Evolutionary conservation across 2,329 filamentous ascomycete genomes (phyloP), one percentile per base, ranked within the genome.

Genomic region (Plenodomus tracheiphilus): DNA sequence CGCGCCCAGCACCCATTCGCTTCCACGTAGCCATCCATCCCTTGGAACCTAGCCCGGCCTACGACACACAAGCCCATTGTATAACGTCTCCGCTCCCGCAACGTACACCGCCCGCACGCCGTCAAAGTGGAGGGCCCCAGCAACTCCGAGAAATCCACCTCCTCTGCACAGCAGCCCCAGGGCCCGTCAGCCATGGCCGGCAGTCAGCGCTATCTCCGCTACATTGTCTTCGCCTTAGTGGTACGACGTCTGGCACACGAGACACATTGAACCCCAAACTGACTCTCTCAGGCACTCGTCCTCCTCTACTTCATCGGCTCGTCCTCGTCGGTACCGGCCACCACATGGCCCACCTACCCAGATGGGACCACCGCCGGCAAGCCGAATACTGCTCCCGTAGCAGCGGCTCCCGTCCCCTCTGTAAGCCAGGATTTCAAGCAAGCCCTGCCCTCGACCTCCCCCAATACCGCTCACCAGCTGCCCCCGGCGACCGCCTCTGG

Each of bases 241-340:
- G 92, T 96, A 82, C 69, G 56, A 38, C 30, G 30, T 38, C 19
- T 43, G 8, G 11, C n/a, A 2, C 32, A 51, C 30, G 22, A 30
- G 17, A 35, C 9, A 8, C 25, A 17, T 28, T 5, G 11, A 37
- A 38, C 34, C 44, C 40, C 37, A 22, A 42, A 52, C 40, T 63
- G 43, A 64, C 53, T 34, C 17, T 35, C 17, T 28, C 59, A 84
- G 81, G 77, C 84, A 48, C 74, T 95, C 56, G 79, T 85, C 55
- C 79, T 95, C 54, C 82, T 96, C 71, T 94, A 93, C 77, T 91
- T 93, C 75, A 84, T 96, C 68, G 88, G 89, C 56, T 82, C 79
- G 40, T 87, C 79, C 54, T 83, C 79, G 25, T 72, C 73, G 20
- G 73, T 75, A 40, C 68, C 71, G 57, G 61, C 73, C 8, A 57